phyloP scores from a whole-genome alignment of 768 basidiomycete species.

The Bullera alba region DNA sequence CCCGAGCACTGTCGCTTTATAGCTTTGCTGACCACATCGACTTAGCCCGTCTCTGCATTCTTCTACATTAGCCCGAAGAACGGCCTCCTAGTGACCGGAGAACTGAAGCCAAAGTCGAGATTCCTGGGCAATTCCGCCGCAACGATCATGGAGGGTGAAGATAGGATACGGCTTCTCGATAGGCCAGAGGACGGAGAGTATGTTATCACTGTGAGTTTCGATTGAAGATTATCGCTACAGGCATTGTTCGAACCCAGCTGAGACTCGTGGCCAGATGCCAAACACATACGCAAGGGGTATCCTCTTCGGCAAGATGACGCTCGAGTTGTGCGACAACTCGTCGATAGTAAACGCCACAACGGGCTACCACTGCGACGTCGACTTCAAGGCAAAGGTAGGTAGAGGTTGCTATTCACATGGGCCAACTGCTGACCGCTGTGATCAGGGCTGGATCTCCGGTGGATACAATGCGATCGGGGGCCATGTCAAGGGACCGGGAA shows the following conservation, averaged over 20 bases:
- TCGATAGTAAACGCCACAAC: conserved; percentile 74
- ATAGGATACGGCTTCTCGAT: conserved; percentile 73
- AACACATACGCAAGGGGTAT: conserved; percentile 73
- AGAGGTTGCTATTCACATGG: no score
- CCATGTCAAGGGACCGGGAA: conserved; percentile 59
- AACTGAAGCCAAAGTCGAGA: conserved; percentile 80
- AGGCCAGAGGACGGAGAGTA: conserved; percentile 67
- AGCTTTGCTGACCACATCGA: not conserved
- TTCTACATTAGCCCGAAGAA: conserved; percentile 91
- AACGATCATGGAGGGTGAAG: conserved; percentile 94
- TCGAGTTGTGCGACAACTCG: conserved; percentile 88
- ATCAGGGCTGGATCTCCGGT: conserved; percentile 90
- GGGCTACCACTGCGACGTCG: conserved; percentile 68
- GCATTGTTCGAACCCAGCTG: not conserved
- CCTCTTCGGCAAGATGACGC: conserved; percentile 65
- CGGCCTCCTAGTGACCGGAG: conserved; percentile 76
- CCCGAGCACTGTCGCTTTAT: not conserved
- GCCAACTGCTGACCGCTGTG: not conserved
- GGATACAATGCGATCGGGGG: conserved; percentile 87
- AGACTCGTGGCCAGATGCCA: conserved; percentile 68
- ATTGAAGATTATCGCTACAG: conserved; percentile 4
- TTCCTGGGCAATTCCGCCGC: conserved; percentile 96
- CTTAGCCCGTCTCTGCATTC: conserved; percentile 62
- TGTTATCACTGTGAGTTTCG: conserved; percentile 53
- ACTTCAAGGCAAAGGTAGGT: conserved; percentile 92